Base-by-base conservation (phyloP, 306 rosid species). In the Cucumis melo region DNA sequence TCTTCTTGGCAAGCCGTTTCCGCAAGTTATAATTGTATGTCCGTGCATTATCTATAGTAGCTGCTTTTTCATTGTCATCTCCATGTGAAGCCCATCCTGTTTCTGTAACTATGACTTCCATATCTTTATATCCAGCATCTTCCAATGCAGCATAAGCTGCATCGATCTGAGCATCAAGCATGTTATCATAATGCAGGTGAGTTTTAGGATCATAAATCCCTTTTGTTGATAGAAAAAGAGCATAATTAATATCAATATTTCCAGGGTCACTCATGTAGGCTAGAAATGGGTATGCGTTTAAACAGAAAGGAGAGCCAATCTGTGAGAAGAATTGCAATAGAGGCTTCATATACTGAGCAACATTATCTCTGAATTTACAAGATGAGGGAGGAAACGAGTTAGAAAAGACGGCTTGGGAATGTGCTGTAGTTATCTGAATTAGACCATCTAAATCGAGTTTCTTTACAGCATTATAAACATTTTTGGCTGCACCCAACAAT, bases 91-190 rank as follows among this genome's bases (percentile, higher is more conserved):
- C 97, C 98, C 97, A 93, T 58, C 98, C 98, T 42, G 98, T 91
- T 85, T 93, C 98, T 16, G 98, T 91, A 79, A 91, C 81, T 70
- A 90, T 82, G 82, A 93, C 86, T 87, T 90, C 93, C 96, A 91
- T 93, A 79, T 89, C 83, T 53, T 81, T 7, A 77, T 82, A 83
- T 74, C 98, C 97, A 38, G 91, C 92, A 85, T 84, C 82, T 86
- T 88, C 96, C 74, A 93, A 73, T 70, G 98, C 98, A 10, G 91
- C 82, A 79, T 91, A 89, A 48, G 96, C 91, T 48, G 97, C 98
- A 84, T 91, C 98, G 66, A 93, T 91, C 89, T 90, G 96, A 82
- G 97, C 97, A 85, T 93, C 98, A 27, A 93, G 93, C 98, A 91
- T 87, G 85, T 93, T 93, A 80, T 91, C 97, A 78, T 93, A 93